Evolutionary conservation across 208 protist genomes (phyloP).

Genomic region (Acanthamoeba royreba): DNA sequence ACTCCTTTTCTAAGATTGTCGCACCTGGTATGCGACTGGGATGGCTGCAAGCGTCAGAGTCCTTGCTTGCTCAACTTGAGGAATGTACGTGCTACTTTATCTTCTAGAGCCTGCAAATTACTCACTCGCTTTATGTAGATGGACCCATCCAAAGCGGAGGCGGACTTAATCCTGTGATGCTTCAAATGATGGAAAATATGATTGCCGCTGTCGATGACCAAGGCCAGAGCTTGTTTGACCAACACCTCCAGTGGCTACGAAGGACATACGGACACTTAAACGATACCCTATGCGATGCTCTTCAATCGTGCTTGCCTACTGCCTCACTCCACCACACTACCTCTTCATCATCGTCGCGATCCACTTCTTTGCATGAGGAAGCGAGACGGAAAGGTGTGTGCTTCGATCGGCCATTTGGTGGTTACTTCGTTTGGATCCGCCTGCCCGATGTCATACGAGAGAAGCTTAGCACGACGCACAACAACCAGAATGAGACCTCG

Average conservation of each 20-base stretch:
- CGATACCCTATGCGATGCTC: not conserved
- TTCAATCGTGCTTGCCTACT: not conserved
- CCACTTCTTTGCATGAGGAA: not conserved
- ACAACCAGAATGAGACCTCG: not conserved
- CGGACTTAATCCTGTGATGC: not conserved
- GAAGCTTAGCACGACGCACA: too few species aligned
- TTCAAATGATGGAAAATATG: not conserved
- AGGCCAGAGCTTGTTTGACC: not conserved
- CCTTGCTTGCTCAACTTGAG: not conserved
- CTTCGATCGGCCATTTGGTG: not conserved
- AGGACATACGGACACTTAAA: not conserved
- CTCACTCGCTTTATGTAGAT: not conserved
- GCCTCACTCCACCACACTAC: not conserved
- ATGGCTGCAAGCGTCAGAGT: not conserved
- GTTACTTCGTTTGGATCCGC: conserved; percentile 30
- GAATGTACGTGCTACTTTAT: not conserved
- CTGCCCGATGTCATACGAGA: not conserved
- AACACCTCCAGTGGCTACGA: not conserved
- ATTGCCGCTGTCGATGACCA: not conserved
- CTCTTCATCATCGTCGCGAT: not conserved
- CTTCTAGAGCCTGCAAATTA: not conserved
- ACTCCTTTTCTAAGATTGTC: conserved; percentile 27
- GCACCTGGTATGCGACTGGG: conserved; percentile 9
- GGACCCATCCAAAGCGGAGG: conserved; percentile 14
- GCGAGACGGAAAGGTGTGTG: not conserved